Evolutionary conservation across 495 filamentous ascomycete genomes (phyloP).

Genomic region (Pyrenula massariospora): DNA sequence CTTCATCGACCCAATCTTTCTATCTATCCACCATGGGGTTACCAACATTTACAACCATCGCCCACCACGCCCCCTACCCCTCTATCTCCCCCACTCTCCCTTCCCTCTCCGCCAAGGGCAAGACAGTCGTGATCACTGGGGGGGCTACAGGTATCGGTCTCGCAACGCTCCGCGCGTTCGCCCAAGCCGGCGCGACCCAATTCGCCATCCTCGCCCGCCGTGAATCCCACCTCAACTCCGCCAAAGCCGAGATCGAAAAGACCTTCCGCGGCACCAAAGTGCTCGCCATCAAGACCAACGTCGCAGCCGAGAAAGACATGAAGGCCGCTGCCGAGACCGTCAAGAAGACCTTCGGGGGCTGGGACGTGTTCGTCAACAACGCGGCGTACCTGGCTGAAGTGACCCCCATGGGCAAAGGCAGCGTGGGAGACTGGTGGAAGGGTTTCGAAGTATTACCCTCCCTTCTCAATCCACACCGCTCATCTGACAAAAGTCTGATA

Average conservation of each 20-base stretch:
- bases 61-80: conserved; percentile 27
- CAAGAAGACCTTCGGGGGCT: conserved; percentile 11
- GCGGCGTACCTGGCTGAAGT: conserved; percentile 16
- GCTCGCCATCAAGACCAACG: conserved; percentile 1
- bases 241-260: conserved; percentile 16
- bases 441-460: conserved; percentile 23
- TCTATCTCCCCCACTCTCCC: conserved; percentile 26
- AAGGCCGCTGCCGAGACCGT: conserved; percentile 3
- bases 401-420: conserved; percentile 9
- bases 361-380: conserved; percentile 25
- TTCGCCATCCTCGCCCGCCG: conserved; percentile 23
- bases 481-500: too few relatives aligned
- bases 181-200: conserved; percentile 16
- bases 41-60: conserved; percentile 12
- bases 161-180: conserved; percentile 21
- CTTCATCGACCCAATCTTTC: too few relatives aligned
- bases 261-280: conserved; percentile 2
- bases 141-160: conserved; percentile 12
- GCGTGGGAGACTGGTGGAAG: conserved; percentile 13
- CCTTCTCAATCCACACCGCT: too few relatives aligned
- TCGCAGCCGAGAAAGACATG: conserved; percentile 11
- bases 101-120: conserved; percentile 28
- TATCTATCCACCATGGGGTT: too few relatives aligned
- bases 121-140: conserved; percentile 36
- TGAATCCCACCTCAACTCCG: not conserved